A percentile compares a stretch with the other conserved stretches of the same genome.
Evolutionary conservation across 805 yeast species (phyloP).

Genomic region (Wickerhamiella shivajii): DNA sequence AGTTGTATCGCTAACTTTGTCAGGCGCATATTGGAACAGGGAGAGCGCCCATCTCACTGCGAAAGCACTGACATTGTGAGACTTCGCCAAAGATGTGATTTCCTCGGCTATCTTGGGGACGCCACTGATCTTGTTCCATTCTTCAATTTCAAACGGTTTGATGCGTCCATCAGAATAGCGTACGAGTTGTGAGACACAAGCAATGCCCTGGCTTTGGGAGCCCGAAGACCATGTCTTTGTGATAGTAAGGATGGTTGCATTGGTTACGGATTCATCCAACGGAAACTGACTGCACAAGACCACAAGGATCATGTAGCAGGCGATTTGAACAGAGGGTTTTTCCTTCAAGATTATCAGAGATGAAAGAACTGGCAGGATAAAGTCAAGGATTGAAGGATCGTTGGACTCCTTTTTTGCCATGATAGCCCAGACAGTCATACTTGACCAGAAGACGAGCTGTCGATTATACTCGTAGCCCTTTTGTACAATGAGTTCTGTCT

Average conservation of each 20-base stretch:
- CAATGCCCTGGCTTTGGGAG: conserved; percentile 20
- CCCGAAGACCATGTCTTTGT: conserved; percentile 31
- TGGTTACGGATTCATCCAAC: conserved; percentile 36
- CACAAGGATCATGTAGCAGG: conserved; percentile 70
- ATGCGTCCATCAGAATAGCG: conserved; percentile 14
- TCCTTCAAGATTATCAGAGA: conserved; percentile 17
- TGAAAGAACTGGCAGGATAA: conserved; percentile 24
- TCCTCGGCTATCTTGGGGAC: conserved; percentile 17
- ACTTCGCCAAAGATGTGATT: conserved; percentile 17
- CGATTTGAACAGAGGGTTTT: conserved; percentile 49
- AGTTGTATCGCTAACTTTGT: conserved; percentile 12
- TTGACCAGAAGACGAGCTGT: conserved; percentile 65
- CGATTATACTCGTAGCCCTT: conserved; percentile 47
- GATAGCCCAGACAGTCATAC: conserved; percentile 51
- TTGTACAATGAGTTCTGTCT: conserved; percentile 34
- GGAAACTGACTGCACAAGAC: conserved; percentile 65
- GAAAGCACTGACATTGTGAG: conserved; percentile 28
- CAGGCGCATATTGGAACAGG: conserved; percentile 31
- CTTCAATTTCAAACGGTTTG: conserved; percentile 14
- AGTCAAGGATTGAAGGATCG: conserved; percentile 24
- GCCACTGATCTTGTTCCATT: conserved; percentile 11
- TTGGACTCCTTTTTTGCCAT: conserved; percentile 41
- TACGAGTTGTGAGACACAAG: conserved; percentile 24
- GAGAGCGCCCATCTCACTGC: conserved; percentile 33
- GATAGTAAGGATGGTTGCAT: conserved; percentile 49